Evolutionary conservation across 2,329 filamentous ascomycete species (phyloP), one percentile per base, ranked within the genome.

Genomic region (Pseudonectria foliicola): DNA sequence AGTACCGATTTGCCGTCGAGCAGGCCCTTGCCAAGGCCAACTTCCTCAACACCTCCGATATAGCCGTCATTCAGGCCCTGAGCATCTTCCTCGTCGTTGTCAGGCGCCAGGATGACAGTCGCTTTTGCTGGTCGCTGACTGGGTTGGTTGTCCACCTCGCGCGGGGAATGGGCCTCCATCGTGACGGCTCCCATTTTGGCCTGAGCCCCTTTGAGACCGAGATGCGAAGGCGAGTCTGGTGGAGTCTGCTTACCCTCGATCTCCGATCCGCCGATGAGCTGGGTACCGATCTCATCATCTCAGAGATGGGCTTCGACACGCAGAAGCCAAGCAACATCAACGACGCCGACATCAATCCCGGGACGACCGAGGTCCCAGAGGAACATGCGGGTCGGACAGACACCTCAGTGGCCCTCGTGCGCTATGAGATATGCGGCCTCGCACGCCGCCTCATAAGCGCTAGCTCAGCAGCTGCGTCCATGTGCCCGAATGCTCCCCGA

Each of bases 161-260:
- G 4, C 74, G 77, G 45, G 69, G 72, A 3, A 67, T 80, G 45
- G 77, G 77, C 2, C 60, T 82, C 3, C 77, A 82, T 46, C 67
- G 73, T 5, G 75, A 80, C 34, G 66, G 67, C 10, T 57, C 60
- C 4, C 55, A 64, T 29, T 64, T 79, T 25, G 65, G 64, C 1
- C 57, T 82, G 4, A 62, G 67, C 0, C 70, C 73, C 0, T 78
- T 75, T 38, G 75, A 81, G 36, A 67, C 68, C 1, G 75, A 82
- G 49, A 70, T 80, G 55, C 64, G 77, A 25, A 64, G 77, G 14
- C 64, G 78, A 3, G 52, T 80, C 0, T 82, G 77, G 72, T 80
- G 73, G 67, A 63, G 70, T n/a, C 64, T 82, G 8, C 59, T 76
- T 27, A 60, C 70, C 3, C 59, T 80, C 1, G 78, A 82, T 44